Base-by-base conservation (phyloP, 2,329 filamentous ascomycete species). In the Fusarium nygamai region DNA sequence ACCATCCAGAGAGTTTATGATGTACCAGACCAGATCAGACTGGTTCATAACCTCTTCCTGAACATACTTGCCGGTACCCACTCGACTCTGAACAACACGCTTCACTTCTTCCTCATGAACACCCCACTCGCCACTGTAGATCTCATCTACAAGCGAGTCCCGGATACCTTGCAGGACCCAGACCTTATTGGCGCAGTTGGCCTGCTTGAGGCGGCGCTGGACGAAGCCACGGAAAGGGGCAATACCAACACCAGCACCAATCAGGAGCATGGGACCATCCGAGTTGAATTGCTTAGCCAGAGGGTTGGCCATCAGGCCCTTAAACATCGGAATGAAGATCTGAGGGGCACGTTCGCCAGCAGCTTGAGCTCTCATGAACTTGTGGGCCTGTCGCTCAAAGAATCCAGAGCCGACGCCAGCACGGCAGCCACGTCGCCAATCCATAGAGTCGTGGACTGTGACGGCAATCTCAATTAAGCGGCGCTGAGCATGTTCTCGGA, bases 211-310 rank as follows among this genome's bases (percentile, higher is more conserved):
- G 19, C 95, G 90, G 68, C 97, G 94, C 85, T 98, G 94, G 50
- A 99, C 97, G 82, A 99, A 99, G 66, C 96, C 96, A 56, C 96
- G 92, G 91, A 99, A 99, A 0, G 96, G 96, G 17, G 96, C 96
- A 83, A 99, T 96, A 73, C 96, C 96, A 29, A 99, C 96, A 63
- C 96, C 96, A 9, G 96, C 96, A 38, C 96, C 96, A 77, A 99
- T 98, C 54, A 99, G 89, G 43, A 99, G 91, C 96, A 99, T 99
- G 1, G 96, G 96, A 0, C 96, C 96, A 81, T 99, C 96, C 6
- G 93, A 92, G 60, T 94, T 92, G 80, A 98, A 99, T 80, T 98
- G 92, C 80, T 92, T 93, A 17, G 95, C 96, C 3, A 99, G 89
- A 1, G 96, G 96, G 82, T 99, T 99, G 71, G 95, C 92, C 96